Evolutionary conservation across 305 asterid species (phyloP).

Genomic region (Andrographis paniculata): DNA sequence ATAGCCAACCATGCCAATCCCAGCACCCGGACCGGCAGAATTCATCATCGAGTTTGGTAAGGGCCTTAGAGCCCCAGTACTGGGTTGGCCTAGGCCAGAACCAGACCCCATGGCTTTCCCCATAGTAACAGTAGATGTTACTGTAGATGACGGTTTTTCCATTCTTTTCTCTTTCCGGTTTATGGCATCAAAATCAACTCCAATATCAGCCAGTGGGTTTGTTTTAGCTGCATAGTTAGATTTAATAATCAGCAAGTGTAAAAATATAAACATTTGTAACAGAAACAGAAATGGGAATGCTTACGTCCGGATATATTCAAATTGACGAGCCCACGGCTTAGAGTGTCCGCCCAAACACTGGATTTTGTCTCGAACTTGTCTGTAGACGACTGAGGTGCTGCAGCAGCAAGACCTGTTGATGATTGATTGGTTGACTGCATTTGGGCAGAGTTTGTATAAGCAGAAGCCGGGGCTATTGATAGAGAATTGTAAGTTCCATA

Average conservation of each 20-base stretch:
- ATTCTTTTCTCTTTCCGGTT: conserved; percentile 92
- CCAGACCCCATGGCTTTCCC: conserved; percentile 99
- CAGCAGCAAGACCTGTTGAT: conserved; percentile 38
- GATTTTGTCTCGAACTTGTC: conserved; percentile 90
- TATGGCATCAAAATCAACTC: conserved; percentile 93
- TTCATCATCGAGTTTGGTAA: conserved; percentile 48
- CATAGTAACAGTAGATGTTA: conserved; percentile 64
- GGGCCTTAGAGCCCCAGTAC: conserved; percentile 63
- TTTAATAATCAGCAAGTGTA: background rate
- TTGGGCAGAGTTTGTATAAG: conserved; percentile 36
- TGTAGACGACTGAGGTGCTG: conserved; percentile 42
- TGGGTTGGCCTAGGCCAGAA: conserved; percentile 83
- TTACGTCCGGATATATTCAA: conserved; percentile 93
- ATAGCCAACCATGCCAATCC: conserved; percentile 32
- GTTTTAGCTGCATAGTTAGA: conserved; percentile 63
- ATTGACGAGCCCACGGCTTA: conserved; percentile 92
- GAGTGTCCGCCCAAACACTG: conserved; percentile 91
- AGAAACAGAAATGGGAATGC: conserved; percentile 15
- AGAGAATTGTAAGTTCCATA: conserved; percentile 48
- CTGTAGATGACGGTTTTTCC: conserved; percentile 69
- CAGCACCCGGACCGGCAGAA: conserved; percentile 31
- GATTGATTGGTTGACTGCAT: conserved; percentile 28
- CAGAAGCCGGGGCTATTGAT: conserved; percentile 26
- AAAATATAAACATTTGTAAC: background rate
- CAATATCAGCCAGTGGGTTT: conserved; percentile 80